Conservation (phyloP, 1,284 basidiomycete genomes). For the Rhizoctonia solani region DNA sequence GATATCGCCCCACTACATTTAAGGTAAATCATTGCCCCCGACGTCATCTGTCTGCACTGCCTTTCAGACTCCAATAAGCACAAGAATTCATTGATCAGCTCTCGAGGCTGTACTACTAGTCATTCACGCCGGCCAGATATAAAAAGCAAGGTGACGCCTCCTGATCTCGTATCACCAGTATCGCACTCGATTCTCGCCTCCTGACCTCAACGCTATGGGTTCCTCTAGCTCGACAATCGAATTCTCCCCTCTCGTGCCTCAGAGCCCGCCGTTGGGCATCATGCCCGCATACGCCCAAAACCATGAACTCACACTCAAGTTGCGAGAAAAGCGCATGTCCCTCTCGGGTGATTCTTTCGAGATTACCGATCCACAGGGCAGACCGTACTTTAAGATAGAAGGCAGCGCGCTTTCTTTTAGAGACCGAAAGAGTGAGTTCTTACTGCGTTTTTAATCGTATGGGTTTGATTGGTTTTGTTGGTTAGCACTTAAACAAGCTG, state of each 20-base stretch:
- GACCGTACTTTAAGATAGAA: constrained; percentile 30
- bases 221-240: constrained; percentile 9
- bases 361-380: constrained; percentile 15
- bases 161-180: too few species aligned
- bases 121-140: too few species aligned
- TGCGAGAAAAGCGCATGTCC: constrained; percentile 19
- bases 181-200: not conserved
- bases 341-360: constrained; percentile 24
- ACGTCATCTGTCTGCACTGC: too few species aligned
- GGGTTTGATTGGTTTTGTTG: not conserved
- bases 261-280: constrained; percentile 13
- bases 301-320: constrained; percentile 17
- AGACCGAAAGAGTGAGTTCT: constrained; percentile 11
- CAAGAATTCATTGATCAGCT: too few species aligned
- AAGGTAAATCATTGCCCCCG: too few species aligned
- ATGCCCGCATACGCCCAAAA: constrained; percentile 27
- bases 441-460: not conserved
- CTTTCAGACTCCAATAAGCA: too few species aligned
- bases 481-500: constrained; percentile 19
- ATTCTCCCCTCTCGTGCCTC: constrained; percentile 19
- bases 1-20: too few species aligned
- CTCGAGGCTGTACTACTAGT: too few species aligned
- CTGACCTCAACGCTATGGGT: not conserved
- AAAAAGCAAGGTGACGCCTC: too few species aligned
- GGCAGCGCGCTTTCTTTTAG: constrained; percentile 7